These are phyloP conservation scores for Phialophora expanda DNA, from an alignment of 2,329 filamentous ascomycete genomes.

Conservation along the genomic window DNA sequence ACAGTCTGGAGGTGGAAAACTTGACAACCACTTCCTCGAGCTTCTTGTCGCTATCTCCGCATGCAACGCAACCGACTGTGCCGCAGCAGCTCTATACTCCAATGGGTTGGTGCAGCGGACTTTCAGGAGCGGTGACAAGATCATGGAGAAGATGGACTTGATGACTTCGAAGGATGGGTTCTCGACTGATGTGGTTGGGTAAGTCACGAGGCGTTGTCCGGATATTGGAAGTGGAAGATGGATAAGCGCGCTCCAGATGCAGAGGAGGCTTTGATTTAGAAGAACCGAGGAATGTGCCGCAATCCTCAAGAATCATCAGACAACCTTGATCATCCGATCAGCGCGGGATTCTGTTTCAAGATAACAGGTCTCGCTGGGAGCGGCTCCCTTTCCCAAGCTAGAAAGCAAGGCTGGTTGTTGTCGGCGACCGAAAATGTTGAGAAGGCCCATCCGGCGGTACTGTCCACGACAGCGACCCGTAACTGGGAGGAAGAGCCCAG, in stretches of 20 bases:
- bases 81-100: no score
- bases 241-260: neutral
- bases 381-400: neutral
- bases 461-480: neutral
- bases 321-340: slow-evolving; percentile 6
- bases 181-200: neutral
- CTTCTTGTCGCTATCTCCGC: slow-evolving; percentile 98
- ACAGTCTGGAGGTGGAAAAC: slow-evolving; percentile 86
- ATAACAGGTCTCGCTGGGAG: neutral
- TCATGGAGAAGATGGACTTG: no score
- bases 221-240: neutral
- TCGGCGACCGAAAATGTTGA: neutral
- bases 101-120: no score
- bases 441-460: slow-evolving; percentile 1
- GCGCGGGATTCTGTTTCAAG: slow-evolving; percentile 1
- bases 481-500: neutral
- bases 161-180: no score
- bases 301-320: neutral
- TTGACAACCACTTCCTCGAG: slow-evolving; percentile 96
- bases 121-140: no score
- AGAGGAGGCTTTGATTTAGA: neutral
- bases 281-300: neutral
- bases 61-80: slow-evolving; percentile 69
- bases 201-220: neutral
- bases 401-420: slow-evolving; percentile 2